Percentiles rank a stretch among this genome's conserved stretches.
Conservation (phyloP, 2,329 filamentous ascomycete genomes). For the Ceratocystiopsis sp. region DNA sequence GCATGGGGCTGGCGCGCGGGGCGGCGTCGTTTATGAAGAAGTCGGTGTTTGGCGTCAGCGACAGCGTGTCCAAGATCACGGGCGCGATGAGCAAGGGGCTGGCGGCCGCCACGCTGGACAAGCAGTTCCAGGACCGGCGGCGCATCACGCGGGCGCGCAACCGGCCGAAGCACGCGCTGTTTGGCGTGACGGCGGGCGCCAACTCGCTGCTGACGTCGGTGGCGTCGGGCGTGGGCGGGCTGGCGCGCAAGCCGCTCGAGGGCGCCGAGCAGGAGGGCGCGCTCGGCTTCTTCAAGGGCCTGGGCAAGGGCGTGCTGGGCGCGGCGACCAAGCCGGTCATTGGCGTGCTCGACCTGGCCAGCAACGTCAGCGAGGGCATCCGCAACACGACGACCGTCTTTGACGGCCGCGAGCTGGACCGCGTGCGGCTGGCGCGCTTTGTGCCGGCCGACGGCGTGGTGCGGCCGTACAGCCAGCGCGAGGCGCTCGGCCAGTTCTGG, state of each 20-base stretch:
- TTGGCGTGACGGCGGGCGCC: constrained; percentile 86
- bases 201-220: constrained; percentile 89
- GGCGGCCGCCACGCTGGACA: constrained; percentile 87
- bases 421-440: constrained; percentile 83
- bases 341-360: constrained; percentile 89
- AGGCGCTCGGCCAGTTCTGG: constrained; percentile 96
- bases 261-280: constrained; percentile 92
- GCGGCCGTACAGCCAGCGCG: constrained; percentile 81
- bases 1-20: constrained; percentile 87
- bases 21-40: constrained; percentile 97
- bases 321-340: constrained; percentile 96
- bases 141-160: constrained; percentile 89
- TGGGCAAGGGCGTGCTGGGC: constrained; percentile 86
- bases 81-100: constrained; percentile 94
- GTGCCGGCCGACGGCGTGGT: constrained; percentile 87
- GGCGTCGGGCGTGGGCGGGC: constrained; percentile 81
- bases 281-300: constrained; percentile 89
- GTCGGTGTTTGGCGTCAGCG: constrained; percentile 90
- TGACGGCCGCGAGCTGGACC: constrained; percentile 83
- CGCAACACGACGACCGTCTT: constrained; percentile 98
- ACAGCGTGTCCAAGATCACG: constrained; percentile 95
- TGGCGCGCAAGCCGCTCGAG: constrained; percentile 85
- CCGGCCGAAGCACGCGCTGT: constrained; percentile 89
- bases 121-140: constrained; percentile 93
- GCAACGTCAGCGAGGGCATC: constrained; percentile 91